A percentile compares a stretch with the other conserved stretches of the same genome.
Evolutionary conservation across 345 rosid genomes (phyloP).

Genomic region (Acer yangbiense): DNA sequence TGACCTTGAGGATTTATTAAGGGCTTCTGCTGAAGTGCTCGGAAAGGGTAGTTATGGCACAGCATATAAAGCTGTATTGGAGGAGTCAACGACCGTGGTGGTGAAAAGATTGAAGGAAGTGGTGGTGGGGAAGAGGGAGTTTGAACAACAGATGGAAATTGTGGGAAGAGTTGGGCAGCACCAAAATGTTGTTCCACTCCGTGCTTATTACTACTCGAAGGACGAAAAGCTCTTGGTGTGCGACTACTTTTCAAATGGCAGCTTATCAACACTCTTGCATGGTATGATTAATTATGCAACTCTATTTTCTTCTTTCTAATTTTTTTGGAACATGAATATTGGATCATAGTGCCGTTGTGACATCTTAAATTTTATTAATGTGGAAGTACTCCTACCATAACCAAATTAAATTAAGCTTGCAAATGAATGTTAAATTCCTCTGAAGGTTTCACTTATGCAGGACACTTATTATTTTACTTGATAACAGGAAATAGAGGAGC

Average conservation of each 20-base stretch:
- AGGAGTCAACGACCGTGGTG: conserved; percentile 76
- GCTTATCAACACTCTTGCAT: conserved; percentile 67
- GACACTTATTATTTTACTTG: conserved; percentile 14
- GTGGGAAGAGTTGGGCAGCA: conserved; percentile 70
- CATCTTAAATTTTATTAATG: too few species aligned
- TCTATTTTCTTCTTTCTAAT: not conserved
- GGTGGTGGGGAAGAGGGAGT: conserved; percentile 73
- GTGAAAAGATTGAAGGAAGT: conserved; percentile 89
- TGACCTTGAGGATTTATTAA: conserved; percentile 82
- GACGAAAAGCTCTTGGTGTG: conserved; percentile 87
- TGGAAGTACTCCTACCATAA: too few species aligned
- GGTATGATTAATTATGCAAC: conserved; percentile 44
- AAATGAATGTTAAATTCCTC: too few species aligned
- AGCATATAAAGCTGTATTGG: conserved; percentile 85
- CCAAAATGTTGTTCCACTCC: conserved; percentile 65
- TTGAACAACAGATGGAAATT: conserved; percentile 92
- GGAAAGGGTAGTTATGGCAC: conserved; percentile 91
- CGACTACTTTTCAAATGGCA: conserved; percentile 63
- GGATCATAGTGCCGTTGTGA: too few species aligned
- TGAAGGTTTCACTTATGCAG: not conserved
- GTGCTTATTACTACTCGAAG: conserved; percentile 88
- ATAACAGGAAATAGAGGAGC: conserved; percentile 54
- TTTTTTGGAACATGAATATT: not conserved
- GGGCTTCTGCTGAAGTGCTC: conserved; percentile 92
- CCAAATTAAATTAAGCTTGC: too few species aligned